Conservation (phyloP, 2,329 filamentous ascomycete species). For the Nemania serpens region DNA sequence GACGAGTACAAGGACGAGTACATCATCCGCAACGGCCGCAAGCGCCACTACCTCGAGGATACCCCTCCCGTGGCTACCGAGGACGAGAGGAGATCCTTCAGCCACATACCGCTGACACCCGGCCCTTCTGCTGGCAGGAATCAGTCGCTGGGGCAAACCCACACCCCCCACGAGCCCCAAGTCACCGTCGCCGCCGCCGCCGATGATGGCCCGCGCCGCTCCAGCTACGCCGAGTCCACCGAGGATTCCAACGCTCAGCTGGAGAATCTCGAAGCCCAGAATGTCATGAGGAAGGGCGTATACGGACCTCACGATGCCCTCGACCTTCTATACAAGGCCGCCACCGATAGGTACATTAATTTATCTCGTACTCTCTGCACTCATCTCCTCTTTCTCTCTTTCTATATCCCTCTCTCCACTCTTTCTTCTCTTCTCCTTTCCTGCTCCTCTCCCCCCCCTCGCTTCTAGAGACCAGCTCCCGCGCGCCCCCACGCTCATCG, state of each 20-base stretch:
- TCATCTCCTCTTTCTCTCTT: no score
- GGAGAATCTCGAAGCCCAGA: conserved; percentile 67
- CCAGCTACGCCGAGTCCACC: conserved; percentile 41
- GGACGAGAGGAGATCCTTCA: conserved; percentile 51
- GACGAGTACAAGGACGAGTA: conserved; percentile 66
- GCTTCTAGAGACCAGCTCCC: no score
- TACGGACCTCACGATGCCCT: conserved; percentile 93
- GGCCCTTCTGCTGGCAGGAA: conserved; percentile 68
- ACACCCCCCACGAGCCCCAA: conserved; percentile 44
- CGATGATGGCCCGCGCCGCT: conserved; percentile 40
- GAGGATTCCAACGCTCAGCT: conserved; percentile 65
- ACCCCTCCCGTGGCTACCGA: conserved; percentile 51
- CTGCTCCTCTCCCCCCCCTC: neutral
- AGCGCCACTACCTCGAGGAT: conserved; percentile 60
- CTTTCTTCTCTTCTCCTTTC: conserved; percentile 17
- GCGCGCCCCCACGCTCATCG: conserved; percentile 27
- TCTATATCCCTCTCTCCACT: neutral
- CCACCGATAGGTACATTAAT: conserved; percentile 58
- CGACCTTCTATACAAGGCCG: conserved; percentile 88
- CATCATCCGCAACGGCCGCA: conserved; percentile 73
- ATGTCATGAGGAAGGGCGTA: conserved; percentile 71
- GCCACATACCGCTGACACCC: conserved; percentile 64
- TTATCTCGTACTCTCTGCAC: conserved; percentile 15
- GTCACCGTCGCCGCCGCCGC: conserved; percentile 4
- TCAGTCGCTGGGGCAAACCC: conserved; percentile 69